phyloP scores from a whole-genome alignment of 2,329 filamentous ascomycete genomes.

The Reticulascus tulasneorum region DNA sequence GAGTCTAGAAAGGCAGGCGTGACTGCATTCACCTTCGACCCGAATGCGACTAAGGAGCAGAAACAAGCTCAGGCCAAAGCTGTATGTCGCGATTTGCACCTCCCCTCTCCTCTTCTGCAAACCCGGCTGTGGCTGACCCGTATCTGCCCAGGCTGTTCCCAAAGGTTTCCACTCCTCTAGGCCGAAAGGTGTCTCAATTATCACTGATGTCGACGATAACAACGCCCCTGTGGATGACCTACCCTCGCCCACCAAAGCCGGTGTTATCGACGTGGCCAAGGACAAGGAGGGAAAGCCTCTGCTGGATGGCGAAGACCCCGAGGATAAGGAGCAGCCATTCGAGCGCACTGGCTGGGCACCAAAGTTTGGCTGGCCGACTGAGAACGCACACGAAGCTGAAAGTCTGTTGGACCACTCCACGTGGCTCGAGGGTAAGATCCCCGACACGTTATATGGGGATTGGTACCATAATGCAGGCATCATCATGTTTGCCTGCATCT shows the following conservation, averaged over 20 bases:
- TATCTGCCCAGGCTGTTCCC: conserved; percentile 50
- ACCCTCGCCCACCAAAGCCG: conserved; percentile 68
- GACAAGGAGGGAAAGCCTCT: conserved; percentile 45
- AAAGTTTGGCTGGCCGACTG: conserved; percentile 68
- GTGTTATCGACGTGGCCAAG: conserved; percentile 54
- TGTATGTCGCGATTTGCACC: conserved; percentile 47
- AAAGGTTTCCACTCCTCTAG: conserved; percentile 59
- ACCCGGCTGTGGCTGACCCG: conserved; percentile 9
- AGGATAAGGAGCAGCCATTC: conserved; percentile 50
- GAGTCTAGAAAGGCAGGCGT: conserved; percentile 77
- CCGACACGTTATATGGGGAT: conserved; percentile 90
- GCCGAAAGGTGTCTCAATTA: conserved; percentile 64
- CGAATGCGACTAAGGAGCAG: conserved; percentile 75
- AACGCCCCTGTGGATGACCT: conserved; percentile 69
- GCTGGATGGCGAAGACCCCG: conserved; percentile 46
- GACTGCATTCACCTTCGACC: conserved; percentile 80
- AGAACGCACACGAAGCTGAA: conserved; percentile 54
- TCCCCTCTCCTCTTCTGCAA: background rate
- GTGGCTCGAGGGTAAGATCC: conserved; percentile 75
- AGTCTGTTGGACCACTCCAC: conserved; percentile 84
- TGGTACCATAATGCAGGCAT: conserved; percentile 98
- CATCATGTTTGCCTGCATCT: conserved; percentile 86
- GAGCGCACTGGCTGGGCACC: conserved; percentile 80
- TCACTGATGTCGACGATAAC: conserved; percentile 70
- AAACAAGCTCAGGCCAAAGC: conserved; percentile 77